Percentiles rank a stretch among this genome's conserved stretches.
phyloP scores from a whole-genome alignment of 306 rosid genomes.

The Sophora flavescens region DNA sequence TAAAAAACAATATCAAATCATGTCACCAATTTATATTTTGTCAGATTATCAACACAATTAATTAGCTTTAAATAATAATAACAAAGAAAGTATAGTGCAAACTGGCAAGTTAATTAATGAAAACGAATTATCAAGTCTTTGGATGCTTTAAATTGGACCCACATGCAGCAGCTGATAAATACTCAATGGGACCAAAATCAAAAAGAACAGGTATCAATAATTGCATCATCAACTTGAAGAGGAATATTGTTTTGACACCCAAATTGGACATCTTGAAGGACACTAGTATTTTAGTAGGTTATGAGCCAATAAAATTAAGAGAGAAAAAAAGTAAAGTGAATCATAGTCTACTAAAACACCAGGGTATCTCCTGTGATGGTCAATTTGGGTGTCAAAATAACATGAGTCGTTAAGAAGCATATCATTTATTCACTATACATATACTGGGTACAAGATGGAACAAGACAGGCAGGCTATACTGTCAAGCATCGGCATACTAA shows the following conservation, averaged over 20 bases:
- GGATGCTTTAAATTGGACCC: slow-evolving; percentile 49
- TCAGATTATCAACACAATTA: background rate
- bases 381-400: no score
- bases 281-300: no score
- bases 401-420: slow-evolving; percentile 7
- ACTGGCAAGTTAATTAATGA: slow-evolving; percentile 39
- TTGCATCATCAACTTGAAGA: slow-evolving; percentile 26
- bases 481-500: slow-evolving; percentile 22
- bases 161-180: slow-evolving; percentile 33
- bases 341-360: no score
- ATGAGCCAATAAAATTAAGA: no score
- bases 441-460: slow-evolving; percentile 26
- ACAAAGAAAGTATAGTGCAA: background rate
- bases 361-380: no score
- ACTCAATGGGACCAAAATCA: slow-evolving; percentile 36
- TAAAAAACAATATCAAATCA: background rate
- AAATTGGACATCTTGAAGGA: no score
- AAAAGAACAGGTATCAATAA: slow-evolving; percentile 1
- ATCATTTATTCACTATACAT: slow-evolving; percentile 33
- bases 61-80: background rate
- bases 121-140: slow-evolving; percentile 34
- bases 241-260: no score
- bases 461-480: slow-evolving; percentile 12
- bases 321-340: no score
- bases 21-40: slow-evolving; percentile 2